Conservation (phyloP, 495 filamentous ascomycete genomes). For the Parachaetomium inaequale region DNA sequence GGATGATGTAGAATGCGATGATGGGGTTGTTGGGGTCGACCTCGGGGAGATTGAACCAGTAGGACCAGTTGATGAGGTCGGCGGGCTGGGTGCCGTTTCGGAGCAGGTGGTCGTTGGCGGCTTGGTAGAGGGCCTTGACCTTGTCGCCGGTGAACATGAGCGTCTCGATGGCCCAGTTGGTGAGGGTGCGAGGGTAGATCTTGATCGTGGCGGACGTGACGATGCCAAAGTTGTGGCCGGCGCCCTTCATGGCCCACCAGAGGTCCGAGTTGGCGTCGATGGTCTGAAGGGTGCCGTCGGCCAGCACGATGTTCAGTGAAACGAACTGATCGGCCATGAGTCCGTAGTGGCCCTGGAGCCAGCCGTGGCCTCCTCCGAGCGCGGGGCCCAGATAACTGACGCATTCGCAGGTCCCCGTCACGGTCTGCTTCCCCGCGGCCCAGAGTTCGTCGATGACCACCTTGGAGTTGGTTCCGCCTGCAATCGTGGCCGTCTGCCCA, state of each 20-base stretch:
- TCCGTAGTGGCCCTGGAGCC: slow-evolving; percentile 56
- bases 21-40: slow-evolving; percentile 46
- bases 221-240: slow-evolving; percentile 63
- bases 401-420: slow-evolving; percentile 56
- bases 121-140: slow-evolving; percentile 47
- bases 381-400: slow-evolving; percentile 52
- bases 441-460: slow-evolving; percentile 37
- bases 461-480: slow-evolving; percentile 46
- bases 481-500: slow-evolving; percentile 48
- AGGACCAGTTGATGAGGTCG: slow-evolving; percentile 50
- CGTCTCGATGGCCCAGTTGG: slow-evolving; percentile 44
- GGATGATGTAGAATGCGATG: slow-evolving; percentile 51
- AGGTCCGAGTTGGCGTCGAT: slow-evolving; percentile 44
- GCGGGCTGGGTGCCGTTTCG: slow-evolving; percentile 40
- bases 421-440: slow-evolving; percentile 37
- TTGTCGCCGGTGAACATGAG: slow-evolving; percentile 48
- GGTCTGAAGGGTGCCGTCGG: slow-evolving; percentile 48
- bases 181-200: slow-evolving; percentile 40
- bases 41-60: slow-evolving; percentile 42
- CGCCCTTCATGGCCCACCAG: slow-evolving; percentile 57
- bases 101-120: slow-evolving; percentile 45
- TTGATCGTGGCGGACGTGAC: slow-evolving; percentile 48
- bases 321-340: slow-evolving; percentile 58
- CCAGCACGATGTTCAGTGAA: slow-evolving; percentile 52
- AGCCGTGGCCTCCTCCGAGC: slow-evolving; percentile 62